Conservation (phyloP, 305 asterid genomes). For the Solanum hybrid region DNA sequence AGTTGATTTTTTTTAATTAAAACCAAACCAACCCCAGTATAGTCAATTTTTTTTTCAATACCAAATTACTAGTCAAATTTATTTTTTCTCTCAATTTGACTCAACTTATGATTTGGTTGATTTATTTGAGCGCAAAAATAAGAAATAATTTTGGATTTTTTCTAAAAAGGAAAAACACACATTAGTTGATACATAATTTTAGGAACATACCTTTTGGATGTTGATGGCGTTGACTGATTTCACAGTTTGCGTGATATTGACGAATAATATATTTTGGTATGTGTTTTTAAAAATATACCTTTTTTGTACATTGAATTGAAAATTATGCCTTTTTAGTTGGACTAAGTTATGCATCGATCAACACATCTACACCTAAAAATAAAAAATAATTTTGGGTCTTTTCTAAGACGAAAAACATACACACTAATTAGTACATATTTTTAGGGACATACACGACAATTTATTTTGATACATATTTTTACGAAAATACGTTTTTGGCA, state of each 20-base stretch:
- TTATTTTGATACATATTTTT: not conserved
- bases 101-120: no score
- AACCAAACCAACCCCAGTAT: not conserved
- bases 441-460: no score
- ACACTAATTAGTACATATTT: no score
- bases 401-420: no score
- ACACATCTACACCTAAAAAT: no score
- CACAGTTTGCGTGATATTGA: not conserved
- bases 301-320: not conserved
- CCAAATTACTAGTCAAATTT: no score
- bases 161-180: not conserved
- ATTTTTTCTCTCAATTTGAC: not conserved
- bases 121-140: not conserved
- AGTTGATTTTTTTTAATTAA: no score
- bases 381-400: no score
- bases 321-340: not conserved
- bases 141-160: no score
- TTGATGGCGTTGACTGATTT: not conserved
- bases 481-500: fast-evolving
- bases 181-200: not conserved
- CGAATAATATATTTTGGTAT: not conserved
- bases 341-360: not conserved
- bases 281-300: not conserved
- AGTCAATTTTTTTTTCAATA: no score
- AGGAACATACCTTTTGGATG: not conserved